Conservation (phyloP, 495 filamentous ascomycete genomes). For the Tricharina praecox region DNA sequence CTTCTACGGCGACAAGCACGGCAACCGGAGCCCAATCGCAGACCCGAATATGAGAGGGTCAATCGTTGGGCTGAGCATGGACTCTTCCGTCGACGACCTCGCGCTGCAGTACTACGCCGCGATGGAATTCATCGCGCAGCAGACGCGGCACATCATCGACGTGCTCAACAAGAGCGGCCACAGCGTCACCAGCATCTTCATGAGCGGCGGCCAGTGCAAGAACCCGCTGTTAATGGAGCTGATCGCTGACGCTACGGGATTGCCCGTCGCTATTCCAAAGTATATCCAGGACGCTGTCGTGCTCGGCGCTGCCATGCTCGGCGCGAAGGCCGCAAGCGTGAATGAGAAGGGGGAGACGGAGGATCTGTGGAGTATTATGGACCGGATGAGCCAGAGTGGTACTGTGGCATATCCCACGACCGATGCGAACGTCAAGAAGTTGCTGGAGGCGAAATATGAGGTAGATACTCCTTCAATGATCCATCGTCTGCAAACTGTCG, state of each 20-base stretch:
- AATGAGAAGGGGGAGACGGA: conserved; percentile 62
- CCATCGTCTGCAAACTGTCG: too few species aligned
- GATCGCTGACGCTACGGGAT: conserved; percentile 73
- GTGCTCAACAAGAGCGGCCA: conserved; percentile 80
- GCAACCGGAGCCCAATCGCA: conserved; percentile 84
- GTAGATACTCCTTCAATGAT: too few species aligned
- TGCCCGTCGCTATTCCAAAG: conserved; percentile 78
- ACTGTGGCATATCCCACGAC: conserved; percentile 55
- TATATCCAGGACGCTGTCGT: conserved; percentile 94
- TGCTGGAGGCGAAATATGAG: conserved; percentile 72
- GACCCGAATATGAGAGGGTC: conserved; percentile 83
- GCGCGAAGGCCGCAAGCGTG: conserved; percentile 78
- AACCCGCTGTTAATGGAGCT: conserved; percentile 81
- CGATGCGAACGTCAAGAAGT: conserved; percentile 53
- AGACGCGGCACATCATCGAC: conserved; percentile 88
- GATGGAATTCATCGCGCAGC: conserved; percentile 92
- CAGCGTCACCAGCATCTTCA: conserved; percentile 78
- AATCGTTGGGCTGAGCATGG: conserved; percentile 66
- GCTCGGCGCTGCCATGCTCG: conserved; percentile 91
- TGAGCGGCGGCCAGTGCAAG: conserved; percentile 94
- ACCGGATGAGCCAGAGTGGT: conserved; percentile 90
- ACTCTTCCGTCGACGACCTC: conserved; percentile 68
- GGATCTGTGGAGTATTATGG: conserved; percentile 89
- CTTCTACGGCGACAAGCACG: conserved; percentile 97
- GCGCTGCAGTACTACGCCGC: conserved; percentile 84